phyloP scores from a whole-genome alignment of 2,329 filamentous ascomycete species.

The Waltergamsia citrina region DNA sequence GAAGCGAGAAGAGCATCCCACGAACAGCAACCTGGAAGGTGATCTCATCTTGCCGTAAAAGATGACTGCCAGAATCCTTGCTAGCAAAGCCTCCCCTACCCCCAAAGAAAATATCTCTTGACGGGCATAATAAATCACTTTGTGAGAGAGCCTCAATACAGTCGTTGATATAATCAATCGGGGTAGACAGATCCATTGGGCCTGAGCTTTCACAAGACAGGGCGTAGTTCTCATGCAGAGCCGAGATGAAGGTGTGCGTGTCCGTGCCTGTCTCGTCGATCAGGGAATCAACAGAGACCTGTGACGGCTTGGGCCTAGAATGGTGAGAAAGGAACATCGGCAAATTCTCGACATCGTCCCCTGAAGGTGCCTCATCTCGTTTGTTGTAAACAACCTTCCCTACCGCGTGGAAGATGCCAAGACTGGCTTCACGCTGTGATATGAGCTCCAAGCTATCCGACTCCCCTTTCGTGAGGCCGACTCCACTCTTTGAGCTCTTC shows the following conservation, averaged over 20 bases:
- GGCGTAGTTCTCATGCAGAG: conserved; percentile 88
- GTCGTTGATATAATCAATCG: conserved; percentile 71
- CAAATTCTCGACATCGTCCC: conserved; percentile 39
- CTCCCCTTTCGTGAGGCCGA: conserved; percentile 65
- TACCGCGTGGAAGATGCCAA: conserved; percentile 93
- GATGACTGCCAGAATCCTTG: conserved; percentile 56
- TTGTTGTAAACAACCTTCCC: conserved; percentile 98
- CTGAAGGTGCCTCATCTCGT: conserved; percentile 47
- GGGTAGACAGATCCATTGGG: conserved; percentile 41
- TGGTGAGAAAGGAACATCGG: conserved; percentile 49
- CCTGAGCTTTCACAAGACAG: conserved; percentile 63
- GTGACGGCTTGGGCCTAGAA: conserved; percentile 50
- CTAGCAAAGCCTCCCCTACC: conserved; percentile 43
- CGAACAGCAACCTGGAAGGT: conserved; percentile 85
- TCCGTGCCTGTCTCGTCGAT: conserved; percentile 92
- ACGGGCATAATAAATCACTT: conserved; percentile 74
- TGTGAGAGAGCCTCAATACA: conserved; percentile 84
- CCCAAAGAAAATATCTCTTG: conserved; percentile 59
- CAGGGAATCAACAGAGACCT: conserved; percentile 64
- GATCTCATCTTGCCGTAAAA: conserved; percentile 86
- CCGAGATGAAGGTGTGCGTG: conserved; percentile 78
- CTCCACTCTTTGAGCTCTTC: conserved; percentile 44
- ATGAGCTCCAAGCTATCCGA: conserved; percentile 71
- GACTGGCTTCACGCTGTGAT: conserved; percentile 76
- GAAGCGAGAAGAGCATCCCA: conserved; percentile 76